Conservation (phyloP, 352 stramenopile species). For the Phytophthora uliginosa region DNA sequence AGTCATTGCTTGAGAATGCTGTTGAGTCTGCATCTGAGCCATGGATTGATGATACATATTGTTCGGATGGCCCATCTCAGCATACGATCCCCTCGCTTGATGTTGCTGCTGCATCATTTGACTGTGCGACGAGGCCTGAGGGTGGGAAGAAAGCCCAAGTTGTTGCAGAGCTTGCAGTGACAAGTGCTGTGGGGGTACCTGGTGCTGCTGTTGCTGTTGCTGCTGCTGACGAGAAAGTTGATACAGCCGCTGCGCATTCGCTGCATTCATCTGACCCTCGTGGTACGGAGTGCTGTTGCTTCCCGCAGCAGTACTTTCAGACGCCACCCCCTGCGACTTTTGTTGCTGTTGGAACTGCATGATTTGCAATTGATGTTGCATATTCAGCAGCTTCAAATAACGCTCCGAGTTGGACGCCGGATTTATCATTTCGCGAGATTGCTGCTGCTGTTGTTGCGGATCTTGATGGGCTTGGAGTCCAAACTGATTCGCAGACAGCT, state of each 20-base stretch:
- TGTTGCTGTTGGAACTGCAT: conserved; percentile 88
- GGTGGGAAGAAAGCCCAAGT: conserved; percentile 44
- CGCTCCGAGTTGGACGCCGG: conserved; percentile 69
- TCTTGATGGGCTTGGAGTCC: conserved; percentile 39
- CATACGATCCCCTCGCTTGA: conserved; percentile 47
- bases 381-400: conserved; percentile 88
- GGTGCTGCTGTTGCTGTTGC: conserved; percentile 28
- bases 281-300: conserved; percentile 55
- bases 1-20: conserved; percentile 39
- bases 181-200: conserved; percentile 47
- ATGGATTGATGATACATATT: conserved; percentile 71
- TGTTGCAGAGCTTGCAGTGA: conserved; percentile 76
- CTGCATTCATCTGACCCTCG: conserved; percentile 57
- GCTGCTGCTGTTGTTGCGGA: conserved; percentile 53
- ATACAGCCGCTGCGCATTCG: conserved; percentile 50
- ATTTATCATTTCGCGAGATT: conserved; percentile 55
- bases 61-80: conserved; percentile 53
- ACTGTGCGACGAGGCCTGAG: conserved; percentile 54
- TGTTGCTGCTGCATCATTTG: conserved; percentile 69
- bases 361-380: conserved; percentile 90
- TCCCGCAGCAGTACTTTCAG: conserved; percentile 35
- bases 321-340: conserved; percentile 47
- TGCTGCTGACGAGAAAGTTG: conserved; percentile 59
- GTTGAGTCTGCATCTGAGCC: conserved; percentile 46
- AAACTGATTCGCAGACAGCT: conserved; percentile 56